Percentiles rank a stretch among this genome's conserved stretches.
Conservation (phyloP, 345 rosid species). For the Gossypium rotundifolium region DNA sequence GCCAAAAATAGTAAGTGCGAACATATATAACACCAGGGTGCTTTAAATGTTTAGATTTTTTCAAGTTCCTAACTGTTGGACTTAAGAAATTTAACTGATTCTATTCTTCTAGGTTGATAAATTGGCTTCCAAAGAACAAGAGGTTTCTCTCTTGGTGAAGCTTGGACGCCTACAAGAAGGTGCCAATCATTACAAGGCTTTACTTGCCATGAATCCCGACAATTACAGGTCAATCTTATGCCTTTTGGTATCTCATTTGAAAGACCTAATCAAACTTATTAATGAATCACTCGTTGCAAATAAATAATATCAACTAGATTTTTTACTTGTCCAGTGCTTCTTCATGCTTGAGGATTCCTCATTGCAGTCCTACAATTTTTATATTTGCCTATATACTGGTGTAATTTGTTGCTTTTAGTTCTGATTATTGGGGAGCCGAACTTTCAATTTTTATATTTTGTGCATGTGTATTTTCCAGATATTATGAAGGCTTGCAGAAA, state of each 20-base stretch:
- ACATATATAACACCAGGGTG: not conserved
- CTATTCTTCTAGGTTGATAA: slow-evolving; percentile 66
- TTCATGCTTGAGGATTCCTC: not conserved
- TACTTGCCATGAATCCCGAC: slow-evolving; percentile 91
- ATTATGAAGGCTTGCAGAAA: slow-evolving; percentile 85
- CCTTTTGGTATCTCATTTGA: not conserved
- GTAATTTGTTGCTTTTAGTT: not conserved
- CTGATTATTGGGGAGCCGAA: not conserved
- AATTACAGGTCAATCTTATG: slow-evolving; percentile 66
- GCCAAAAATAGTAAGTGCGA: slow-evolving; percentile 62
- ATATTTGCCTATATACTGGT: not conserved
- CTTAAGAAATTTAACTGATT: slow-evolving; percentile 7
- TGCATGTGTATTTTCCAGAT: slow-evolving; percentile 38
- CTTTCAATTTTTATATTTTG: not conserved
- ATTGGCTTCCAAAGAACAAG: slow-evolving; percentile 77
- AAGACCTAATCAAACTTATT: not conserved
- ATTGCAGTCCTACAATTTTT: too few relatives aligned
- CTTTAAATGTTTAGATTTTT: not conserved
- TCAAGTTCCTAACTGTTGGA: not conserved
- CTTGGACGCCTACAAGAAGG: slow-evolving; percentile 73
- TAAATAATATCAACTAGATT: too few relatives aligned
- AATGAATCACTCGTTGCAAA: too few relatives aligned
- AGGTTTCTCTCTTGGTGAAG: slow-evolving; percentile 73
- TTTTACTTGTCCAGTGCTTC: not conserved
- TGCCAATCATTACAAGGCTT: slow-evolving; percentile 52